phyloP scores from a whole-genome alignment of 164 flowering plant species.

The Warburgia ugandensis region DNA sequence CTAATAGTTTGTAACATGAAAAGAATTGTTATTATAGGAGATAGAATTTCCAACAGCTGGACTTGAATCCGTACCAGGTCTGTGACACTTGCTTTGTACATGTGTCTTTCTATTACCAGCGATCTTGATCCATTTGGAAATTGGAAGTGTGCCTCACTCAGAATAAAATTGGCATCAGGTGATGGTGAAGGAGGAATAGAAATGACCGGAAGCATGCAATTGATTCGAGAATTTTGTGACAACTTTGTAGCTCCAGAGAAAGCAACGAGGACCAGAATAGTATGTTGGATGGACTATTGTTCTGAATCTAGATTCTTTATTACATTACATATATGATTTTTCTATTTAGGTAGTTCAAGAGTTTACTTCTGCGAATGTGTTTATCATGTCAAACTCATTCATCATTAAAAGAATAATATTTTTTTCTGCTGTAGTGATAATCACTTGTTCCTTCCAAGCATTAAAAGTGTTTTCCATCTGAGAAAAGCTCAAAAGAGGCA shows the following conservation, averaged over 20 bases:
- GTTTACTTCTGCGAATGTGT: too few species aligned
- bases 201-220: constrained; percentile 87
- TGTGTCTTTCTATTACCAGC: background rate
- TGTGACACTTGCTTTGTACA: constrained; percentile 3
- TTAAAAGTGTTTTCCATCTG: too few species aligned
- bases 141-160: background rate
- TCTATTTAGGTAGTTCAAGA: too few species aligned
- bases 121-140: background rate
- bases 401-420: too few species aligned
- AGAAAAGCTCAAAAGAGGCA: too few species aligned
- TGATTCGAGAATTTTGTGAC: constrained; percentile 89
- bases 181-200: constrained; percentile 98
- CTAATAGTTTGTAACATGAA: constrained; percentile 18
- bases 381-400: too few species aligned
- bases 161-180: constrained; percentile 36
- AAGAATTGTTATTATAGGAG: constrained; percentile 48
- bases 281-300: constrained; percentile 27
- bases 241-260: constrained; percentile 57
- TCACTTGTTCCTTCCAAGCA: too few species aligned
- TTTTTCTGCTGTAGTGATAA: too few species aligned
- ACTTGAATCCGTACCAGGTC: constrained; percentile 89
- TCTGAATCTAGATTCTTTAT: too few species aligned
- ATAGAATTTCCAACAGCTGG: constrained; percentile 95
- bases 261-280: constrained; percentile 73
- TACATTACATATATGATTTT: too few species aligned